Evolutionary conservation across 202 grass and related monocot genomes (phyloP).

Genomic region (Cymbopogon flexuosus): DNA sequence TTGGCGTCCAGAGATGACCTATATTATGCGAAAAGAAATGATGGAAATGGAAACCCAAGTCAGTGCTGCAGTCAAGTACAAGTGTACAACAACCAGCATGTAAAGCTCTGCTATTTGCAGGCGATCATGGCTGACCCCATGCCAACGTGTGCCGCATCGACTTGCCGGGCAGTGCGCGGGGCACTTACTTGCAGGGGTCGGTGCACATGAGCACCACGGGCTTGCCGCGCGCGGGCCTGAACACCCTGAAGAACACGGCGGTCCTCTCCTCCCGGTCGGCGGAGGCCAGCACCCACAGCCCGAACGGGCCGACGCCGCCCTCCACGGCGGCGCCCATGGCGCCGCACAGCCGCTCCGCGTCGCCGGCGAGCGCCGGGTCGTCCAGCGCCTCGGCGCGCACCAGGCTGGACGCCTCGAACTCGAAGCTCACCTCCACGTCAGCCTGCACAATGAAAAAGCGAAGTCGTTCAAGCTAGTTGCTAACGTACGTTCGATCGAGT

Average conservation of each 20-base stretch:
- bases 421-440: constrained; percentile 65
- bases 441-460: constrained; percentile 30
- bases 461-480: not conserved
- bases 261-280: constrained; percentile 44
- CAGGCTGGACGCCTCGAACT: constrained; percentile 51
- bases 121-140: not conserved
- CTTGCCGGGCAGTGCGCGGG: too few species aligned
- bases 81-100: not conserved
- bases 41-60: not conserved
- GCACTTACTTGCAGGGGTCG: constrained; percentile 56
- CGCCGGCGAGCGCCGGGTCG: constrained; percentile 36
- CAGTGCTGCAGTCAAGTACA: not conserved
- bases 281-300: constrained; percentile 60
- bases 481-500: not conserved
- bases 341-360: constrained; percentile 54
- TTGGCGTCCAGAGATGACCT: constrained; percentile 48
- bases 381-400: constrained; percentile 53
- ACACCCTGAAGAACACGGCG: constrained; percentile 75
- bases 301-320: constrained; percentile 74
- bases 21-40: not conserved
- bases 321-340: constrained; percentile 23
- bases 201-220: constrained; percentile 74
- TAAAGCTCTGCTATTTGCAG: too few species aligned
- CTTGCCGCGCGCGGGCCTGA: constrained; percentile 3
- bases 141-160: too few species aligned